A percentile compares a stretch with the other conserved stretches of the same genome.
These are phyloP conservation scores for Zychaea mexicana DNA, from an alignment of 371 early-diverging fungal genomes.

Conservation along the genomic window DNA sequence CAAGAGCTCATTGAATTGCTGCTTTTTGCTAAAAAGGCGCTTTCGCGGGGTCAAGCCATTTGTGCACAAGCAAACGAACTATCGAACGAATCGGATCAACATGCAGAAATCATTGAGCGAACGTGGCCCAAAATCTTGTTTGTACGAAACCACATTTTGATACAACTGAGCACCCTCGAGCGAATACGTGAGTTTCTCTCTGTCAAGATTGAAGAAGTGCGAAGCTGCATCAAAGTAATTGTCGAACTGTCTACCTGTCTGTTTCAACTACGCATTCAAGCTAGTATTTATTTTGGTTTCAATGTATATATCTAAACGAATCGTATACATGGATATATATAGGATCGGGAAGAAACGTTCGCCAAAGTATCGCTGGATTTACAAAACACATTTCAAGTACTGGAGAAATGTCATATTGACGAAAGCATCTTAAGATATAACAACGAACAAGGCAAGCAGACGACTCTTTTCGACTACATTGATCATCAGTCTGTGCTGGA, in stretches of 20 bases:
- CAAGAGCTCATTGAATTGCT: conserved; percentile 48
- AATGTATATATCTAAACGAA: no score
- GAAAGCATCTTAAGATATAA: conserved; percentile 39
- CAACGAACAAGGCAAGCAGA: conserved; percentile 8
- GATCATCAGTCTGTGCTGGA: conserved; percentile 51
- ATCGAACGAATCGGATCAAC: conserved; percentile 33
- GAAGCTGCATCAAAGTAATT: conserved; percentile 31
- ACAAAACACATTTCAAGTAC: conserved; percentile 34
- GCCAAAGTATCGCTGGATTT: conserved; percentile 40
- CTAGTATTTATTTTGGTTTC: no score
- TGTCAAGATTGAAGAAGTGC: conserved; percentile 24
- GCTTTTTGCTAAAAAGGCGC: conserved; percentile 42
- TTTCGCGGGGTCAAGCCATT: conserved; percentile 40
- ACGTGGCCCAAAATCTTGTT: conserved; percentile 44
- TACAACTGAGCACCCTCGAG: conserved; percentile 35
- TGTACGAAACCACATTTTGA: conserved; percentile 40
- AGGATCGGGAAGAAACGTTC: conserved; percentile 42
- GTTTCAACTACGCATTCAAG: no score
- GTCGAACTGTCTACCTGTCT: neutral
- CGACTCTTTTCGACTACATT: conserved; percentile 47
- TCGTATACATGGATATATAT: neutral
- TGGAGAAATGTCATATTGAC: conserved; percentile 38
- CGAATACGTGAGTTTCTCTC: conserved; percentile 38
- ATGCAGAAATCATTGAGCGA: conserved; percentile 41
- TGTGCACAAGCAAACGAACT: conserved; percentile 43